Conservation (phyloP, 2,329 filamentous ascomycete species). For the Venturia pyrina region DNA sequence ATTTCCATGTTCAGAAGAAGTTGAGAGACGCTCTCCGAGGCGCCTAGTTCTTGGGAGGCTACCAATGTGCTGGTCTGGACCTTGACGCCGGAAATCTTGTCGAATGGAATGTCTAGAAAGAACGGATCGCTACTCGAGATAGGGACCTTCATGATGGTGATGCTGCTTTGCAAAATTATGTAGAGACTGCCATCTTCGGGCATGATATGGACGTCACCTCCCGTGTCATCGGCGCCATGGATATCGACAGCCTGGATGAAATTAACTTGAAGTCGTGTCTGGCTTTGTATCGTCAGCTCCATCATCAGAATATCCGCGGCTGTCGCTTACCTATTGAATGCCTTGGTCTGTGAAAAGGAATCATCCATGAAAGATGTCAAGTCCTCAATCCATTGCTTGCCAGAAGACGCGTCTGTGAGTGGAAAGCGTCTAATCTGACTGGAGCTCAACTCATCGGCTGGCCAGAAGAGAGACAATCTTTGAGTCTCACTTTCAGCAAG, state of each 20-base stretch:
- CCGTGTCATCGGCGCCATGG: neutral
- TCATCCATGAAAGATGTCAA: slow-evolving; percentile 2
- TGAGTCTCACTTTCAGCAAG: slow-evolving; percentile 2
- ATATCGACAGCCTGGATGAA: neutral
- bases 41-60: neutral
- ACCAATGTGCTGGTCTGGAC: neutral
- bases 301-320: neutral
- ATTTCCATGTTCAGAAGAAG: slow-evolving; percentile 3
- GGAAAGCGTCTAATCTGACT: slow-evolving; percentile 1
- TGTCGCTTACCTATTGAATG: neutral
- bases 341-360: neutral
- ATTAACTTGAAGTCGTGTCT: neutral
- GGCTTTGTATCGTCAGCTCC: neutral
- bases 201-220: neutral
- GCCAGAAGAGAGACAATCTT: slow-evolving; percentile 6
- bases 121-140: neutral
- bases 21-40: neutral
- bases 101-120: slow-evolving; percentile 1
- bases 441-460: neutral
- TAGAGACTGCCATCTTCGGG: neutral
- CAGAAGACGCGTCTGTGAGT: neutral
- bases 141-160: neutral
- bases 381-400: slow-evolving; percentile 5
- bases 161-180: neutral
- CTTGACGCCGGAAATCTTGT: neutral